Evolutionary conservation across 2,329 filamentous ascomycete species (phyloP).

Genomic region (Fusarium sarcochroum): DNA sequence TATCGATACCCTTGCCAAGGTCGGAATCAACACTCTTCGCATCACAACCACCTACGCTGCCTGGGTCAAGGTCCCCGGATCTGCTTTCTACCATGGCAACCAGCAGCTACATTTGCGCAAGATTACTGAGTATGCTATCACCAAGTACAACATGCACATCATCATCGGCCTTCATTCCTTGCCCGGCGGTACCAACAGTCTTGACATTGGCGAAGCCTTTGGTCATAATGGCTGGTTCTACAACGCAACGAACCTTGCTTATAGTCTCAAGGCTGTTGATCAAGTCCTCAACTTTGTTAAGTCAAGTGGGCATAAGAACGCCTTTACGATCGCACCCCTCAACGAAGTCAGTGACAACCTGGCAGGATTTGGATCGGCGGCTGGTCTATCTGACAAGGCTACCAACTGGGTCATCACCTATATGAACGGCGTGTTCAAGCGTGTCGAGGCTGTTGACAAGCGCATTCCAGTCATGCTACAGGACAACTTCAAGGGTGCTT

Average conservation of each 20-base stretch:
- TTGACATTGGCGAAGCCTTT: constrained; percentile 2
- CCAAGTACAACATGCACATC: not conserved
- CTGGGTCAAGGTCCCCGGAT: not conserved
- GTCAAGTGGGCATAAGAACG: not conserved
- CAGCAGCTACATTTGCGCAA: not conserved
- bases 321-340: not conserved
- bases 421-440: not conserved
- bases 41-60: not conserved
- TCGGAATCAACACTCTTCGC: not conserved
- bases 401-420: not conserved
- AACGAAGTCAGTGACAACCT: constrained; percentile 1
- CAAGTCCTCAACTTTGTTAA: not conserved
- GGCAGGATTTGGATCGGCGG: constrained; percentile 4
- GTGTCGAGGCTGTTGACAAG: not conserved
- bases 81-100: not conserved
- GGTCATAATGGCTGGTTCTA: constrained; percentile 1
- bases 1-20: constrained; percentile 2
- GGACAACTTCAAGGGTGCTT: not conserved
- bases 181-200: not conserved
- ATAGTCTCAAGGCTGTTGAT: not conserved
- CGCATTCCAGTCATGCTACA: constrained; percentile 3
- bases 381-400: not conserved
- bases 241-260: not conserved
- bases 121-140: not conserved
- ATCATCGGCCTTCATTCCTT: not conserved